Evolutionary conservation across 2,329 filamentous ascomycete species (phyloP), one percentile per base, ranked within the genome.

Genomic region (Didymella pinodella): DNA sequence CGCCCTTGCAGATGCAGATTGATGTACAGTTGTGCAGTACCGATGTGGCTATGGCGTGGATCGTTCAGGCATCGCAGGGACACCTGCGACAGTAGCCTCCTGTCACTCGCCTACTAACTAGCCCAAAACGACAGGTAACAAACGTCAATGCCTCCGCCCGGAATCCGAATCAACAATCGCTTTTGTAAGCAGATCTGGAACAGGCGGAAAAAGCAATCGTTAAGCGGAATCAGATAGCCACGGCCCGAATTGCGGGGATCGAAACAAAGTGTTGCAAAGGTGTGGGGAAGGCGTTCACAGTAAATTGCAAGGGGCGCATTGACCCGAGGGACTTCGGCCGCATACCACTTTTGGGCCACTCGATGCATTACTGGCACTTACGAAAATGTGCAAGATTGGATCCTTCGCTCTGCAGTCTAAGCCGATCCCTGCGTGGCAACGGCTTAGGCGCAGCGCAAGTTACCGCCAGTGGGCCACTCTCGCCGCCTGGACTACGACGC

Each of bases 391-490:
- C 7, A 29, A 53, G 29, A 53, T 60, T 59, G 60, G 62, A 54
- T 54, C 71, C 61, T 62, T 65, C 70, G 70, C 64, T 65, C 69
- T 67, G 55, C 67, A 71, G 70, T 68, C 66, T 62, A 65, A 65
- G 72, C 67, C 54, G 64, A 75, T 70, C 71, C 74, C 65, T 75
- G 73, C 66, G 67, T 69, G 65, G 65, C 66, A 64, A 70, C 59
- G 54, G 66, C 62, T 59, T 60, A 55, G 63, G 66, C 63, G 68
- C 63, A 66, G 63, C 68, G 65, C 67, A 71, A 65, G 63, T 31
- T 40, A 53, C 25, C 32, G 41, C 44, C 40, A 26, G 46, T 44
- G 28, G 31, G 45, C 40, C 50, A 54, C 18, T 46, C 47, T 44
- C 53, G 53, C 46, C 46, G 38, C 49, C 34, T 52, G 34, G 53